Evolutionary conservation across 75 land plant genomes (phyloP).

Genomic region (Pseudotsuga menziesii): DNA sequence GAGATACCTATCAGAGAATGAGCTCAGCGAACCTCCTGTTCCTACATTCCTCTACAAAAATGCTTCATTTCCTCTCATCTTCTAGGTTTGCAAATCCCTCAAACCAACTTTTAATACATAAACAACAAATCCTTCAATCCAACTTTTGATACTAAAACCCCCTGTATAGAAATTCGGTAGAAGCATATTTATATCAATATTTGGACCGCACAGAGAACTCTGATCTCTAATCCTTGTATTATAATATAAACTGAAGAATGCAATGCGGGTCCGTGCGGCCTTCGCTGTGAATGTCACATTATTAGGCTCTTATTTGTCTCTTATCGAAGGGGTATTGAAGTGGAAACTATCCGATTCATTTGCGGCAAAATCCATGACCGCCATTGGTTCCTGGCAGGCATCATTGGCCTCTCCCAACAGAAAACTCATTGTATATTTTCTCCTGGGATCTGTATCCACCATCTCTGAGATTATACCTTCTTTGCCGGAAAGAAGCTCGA

Average conservation of each 20-base stretch:
- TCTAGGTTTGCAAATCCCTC: too few species aligned
- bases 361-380: constrained; percentile 65
- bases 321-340: constrained; percentile 27
- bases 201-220: constrained; percentile 70
- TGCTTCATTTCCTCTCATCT: too few species aligned
- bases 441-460: constrained; percentile 50
- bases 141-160: too few species aligned
- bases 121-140: too few species aligned
- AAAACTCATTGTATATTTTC: constrained; percentile 49
- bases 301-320: constrained; percentile 24
- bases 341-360: constrained; percentile 52
- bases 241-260: constrained; percentile 68
- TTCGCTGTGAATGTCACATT: constrained; percentile 54
- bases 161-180: too few species aligned
- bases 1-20: too few species aligned
- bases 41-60: too few species aligned
- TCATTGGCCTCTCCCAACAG: constrained; percentile 50
- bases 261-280: constrained; percentile 51
- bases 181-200: too few species aligned
- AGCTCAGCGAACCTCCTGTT: too few species aligned
- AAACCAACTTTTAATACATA: too few species aligned
- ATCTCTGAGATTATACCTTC: constrained; percentile 72
- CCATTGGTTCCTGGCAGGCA: constrained; percentile 51
- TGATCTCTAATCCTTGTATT: constrained; percentile 48
- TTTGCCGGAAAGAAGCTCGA: constrained; percentile 67